These are phyloP conservation scores for Penicillium hesseltinei DNA, from an alignment of 2,329 filamentous ascomycete genomes.

Conservation along the genomic window DNA sequence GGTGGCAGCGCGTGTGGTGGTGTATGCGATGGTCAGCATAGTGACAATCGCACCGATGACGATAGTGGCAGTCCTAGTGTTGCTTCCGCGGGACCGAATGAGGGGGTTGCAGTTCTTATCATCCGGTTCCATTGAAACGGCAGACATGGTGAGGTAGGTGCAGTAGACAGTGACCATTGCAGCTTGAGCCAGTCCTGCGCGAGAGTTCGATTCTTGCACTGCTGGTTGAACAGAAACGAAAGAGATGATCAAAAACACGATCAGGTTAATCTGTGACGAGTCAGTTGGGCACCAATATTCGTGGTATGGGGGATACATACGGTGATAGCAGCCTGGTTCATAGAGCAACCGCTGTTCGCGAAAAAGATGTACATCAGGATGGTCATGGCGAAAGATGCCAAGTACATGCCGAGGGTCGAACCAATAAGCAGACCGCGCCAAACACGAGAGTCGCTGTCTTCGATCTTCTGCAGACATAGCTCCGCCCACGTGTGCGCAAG, in stretches of 20 bases:
- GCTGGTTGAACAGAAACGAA: constrained; percentile 83
- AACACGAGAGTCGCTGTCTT: constrained; percentile 75
- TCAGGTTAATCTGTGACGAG: constrained; percentile 66
- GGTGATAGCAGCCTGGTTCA: constrained; percentile 96
- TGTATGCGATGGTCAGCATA: constrained; percentile 95
- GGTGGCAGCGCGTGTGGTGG: constrained; percentile 91
- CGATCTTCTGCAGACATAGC: constrained; percentile 90
- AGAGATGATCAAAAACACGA: constrained; percentile 78
- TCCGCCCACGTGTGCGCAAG: constrained; percentile 97
- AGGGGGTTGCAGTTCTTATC: constrained; percentile 93
- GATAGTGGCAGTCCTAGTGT: constrained; percentile 76
- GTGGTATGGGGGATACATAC: constrained; percentile 39
- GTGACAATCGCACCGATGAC: constrained; percentile 93
- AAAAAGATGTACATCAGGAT: constrained; percentile 98
- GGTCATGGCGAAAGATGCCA: constrained; percentile 88
- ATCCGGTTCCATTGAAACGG: constrained; percentile 97
- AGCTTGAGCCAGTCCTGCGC: constrained; percentile 92
- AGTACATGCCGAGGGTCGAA: constrained; percentile 90
- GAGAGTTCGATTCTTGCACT: constrained; percentile 87
- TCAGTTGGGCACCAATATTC: constrained; percentile 15
- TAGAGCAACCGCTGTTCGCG: constrained; percentile 73
- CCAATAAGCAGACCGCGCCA: constrained; percentile 89
- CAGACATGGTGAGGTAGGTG: constrained; percentile 97
- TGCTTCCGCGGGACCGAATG: constrained; percentile 70
- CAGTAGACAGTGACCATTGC: constrained; percentile 98